Conservation (phyloP, 1,284 basidiomycete species). For the Apiotrichum gamsii region DNA sequence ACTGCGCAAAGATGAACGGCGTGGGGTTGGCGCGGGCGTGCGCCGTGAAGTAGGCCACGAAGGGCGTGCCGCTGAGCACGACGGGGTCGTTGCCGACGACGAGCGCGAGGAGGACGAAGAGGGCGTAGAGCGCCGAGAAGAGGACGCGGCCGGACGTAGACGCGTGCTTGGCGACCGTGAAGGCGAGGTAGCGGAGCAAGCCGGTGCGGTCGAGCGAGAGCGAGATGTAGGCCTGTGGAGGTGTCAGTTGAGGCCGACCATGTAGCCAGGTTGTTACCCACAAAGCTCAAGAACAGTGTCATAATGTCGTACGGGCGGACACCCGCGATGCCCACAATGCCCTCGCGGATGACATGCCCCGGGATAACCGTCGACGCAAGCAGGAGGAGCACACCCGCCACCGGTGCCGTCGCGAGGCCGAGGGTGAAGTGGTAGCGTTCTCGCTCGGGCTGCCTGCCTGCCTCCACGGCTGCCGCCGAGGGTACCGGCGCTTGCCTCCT, state of each 20-base stretch:
- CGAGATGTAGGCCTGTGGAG: slow-evolving; percentile 75
- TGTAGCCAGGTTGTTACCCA: slow-evolving; percentile 28
- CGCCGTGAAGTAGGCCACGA: slow-evolving; percentile 77
- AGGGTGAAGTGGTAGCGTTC: slow-evolving; percentile 51
- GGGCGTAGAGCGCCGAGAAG: slow-evolving; percentile 69
- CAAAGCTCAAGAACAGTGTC: slow-evolving; percentile 80
- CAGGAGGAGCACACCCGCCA: slow-evolving; percentile 69
- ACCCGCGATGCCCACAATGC: slow-evolving; percentile 56
- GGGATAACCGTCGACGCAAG: slow-evolving; percentile 69
- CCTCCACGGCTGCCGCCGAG: slow-evolving; percentile 1
- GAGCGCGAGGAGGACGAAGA: slow-evolving; percentile 71
- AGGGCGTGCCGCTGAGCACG: slow-evolving; percentile 72
- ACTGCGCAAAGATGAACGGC: slow-evolving; percentile 64
- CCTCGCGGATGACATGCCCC: slow-evolving; percentile 58
- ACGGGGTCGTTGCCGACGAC: slow-evolving; percentile 86
- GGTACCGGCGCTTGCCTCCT: not conserved
- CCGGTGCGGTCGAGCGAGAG: slow-evolving; percentile 84
- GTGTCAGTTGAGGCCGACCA: not conserved
- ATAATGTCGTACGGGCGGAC: slow-evolving; percentile 90
- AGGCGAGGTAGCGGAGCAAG: slow-evolving; percentile 76
- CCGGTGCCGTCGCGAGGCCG: slow-evolving; percentile 67
- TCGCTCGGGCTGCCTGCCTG: no score
- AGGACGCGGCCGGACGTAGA: slow-evolving; percentile 59
- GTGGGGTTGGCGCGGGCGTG: slow-evolving; percentile 58
- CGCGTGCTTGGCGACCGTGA: slow-evolving; percentile 73